Conservation (phyloP, 352 stramenopile species). For the Hyphochytrium catenoides region DNA sequence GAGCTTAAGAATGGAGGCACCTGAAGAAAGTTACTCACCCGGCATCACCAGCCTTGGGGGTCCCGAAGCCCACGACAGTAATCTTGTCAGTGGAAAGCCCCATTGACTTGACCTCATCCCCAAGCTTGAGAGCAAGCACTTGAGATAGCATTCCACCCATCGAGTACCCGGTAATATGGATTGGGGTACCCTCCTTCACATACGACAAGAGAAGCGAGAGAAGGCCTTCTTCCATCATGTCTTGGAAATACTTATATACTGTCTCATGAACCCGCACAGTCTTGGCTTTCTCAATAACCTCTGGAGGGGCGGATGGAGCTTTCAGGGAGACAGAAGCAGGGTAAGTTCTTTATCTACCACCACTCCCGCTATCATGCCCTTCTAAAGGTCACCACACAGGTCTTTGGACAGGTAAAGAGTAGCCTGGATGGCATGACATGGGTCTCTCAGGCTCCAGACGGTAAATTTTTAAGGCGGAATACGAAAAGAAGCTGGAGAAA, state of each 20-base stretch:
- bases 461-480: no score
- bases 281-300: constrained; percentile 26
- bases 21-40: no score
- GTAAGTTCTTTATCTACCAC: no score
- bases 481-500: no score
- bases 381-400: no score
- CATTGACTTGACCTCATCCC: constrained; percentile 1
- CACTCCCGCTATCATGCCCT: no score
- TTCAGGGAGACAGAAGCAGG: no score
- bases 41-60: constrained; percentile 38
- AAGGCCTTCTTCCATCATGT: constrained; percentile 49
- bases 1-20: no score
- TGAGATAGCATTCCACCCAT: constrained; percentile 57
- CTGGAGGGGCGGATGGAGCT: no score
- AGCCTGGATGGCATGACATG: no score
- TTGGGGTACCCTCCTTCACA: constrained; percentile 28
- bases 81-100: constrained; percentile 17
- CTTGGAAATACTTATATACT: constrained; percentile 50
- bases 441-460: no score
- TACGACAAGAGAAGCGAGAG: constrained; percentile 43
- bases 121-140: constrained; percentile 9
- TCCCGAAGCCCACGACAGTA: constrained; percentile 55
- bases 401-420: no score
- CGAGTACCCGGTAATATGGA: constrained; percentile 56
- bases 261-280: constrained; percentile 43